Percentiles rank a stretch among this genome's conserved stretches.
Conservation (phyloP, 148 eudicot genomes). For the Rhododendron henanense region DNA sequence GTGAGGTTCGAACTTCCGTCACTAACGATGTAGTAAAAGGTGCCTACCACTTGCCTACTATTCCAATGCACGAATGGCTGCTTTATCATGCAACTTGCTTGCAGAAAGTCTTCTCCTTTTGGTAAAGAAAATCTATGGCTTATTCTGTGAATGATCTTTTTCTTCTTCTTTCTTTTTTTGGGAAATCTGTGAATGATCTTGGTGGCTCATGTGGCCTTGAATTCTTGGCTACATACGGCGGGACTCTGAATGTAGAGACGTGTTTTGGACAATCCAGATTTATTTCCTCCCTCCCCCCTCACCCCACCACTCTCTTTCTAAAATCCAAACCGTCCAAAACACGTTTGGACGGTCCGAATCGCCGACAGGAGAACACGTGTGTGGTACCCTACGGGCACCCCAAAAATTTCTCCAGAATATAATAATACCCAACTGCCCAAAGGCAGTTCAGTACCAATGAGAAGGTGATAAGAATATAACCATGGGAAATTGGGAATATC, state of each 20-base stretch:
- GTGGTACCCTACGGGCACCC: too few relatives aligned
- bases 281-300: too few relatives aligned
- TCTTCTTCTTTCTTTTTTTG: too few relatives aligned
- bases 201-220: neutral
- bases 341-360: too few relatives aligned
- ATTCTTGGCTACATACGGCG: slow-evolving; percentile 7
- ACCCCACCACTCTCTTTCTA: too few relatives aligned
- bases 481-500: neutral
- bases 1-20: too few relatives aligned
- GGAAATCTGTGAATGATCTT: neutral
- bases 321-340: too few relatives aligned
- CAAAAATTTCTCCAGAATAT: too few relatives aligned
- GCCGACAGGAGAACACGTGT: too few relatives aligned
- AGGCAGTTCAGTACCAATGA: neutral
- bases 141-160: slow-evolving; percentile 13
- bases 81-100: slow-evolving; percentile 45
- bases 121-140: slow-evolving; percentile 29
- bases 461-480: neutral
- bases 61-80: neutral
- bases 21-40: too few relatives aligned
- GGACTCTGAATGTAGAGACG: neutral
- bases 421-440: neutral
- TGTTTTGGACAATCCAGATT: too few relatives aligned
- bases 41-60: too few relatives aligned
- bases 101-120: slow-evolving; percentile 34